Evolutionary conservation across 2,329 filamentous ascomycete species (phyloP), one percentile per base, ranked within the genome.

Genomic region (Bipolaris victoriae): DNA sequence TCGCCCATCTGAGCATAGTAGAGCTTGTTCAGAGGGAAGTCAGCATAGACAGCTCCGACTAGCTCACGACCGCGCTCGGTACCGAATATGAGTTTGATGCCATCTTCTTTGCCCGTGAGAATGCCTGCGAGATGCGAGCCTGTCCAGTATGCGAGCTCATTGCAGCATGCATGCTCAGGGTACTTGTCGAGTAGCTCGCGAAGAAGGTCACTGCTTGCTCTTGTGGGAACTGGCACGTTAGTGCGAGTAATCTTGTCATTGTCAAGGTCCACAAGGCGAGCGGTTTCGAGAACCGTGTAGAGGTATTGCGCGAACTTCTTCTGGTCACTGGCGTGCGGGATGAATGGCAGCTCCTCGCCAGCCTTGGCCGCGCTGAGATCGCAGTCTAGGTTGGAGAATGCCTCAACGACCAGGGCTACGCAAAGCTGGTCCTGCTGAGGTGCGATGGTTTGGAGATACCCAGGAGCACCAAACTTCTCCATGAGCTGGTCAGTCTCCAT

Each of bases 371-470:
- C 33, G 5, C 15, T 13, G 5, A 73, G 52, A 41, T 57, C 41
- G 33, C 56, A 66, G 7, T 66, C 63, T 0, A 73, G 51, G 2
- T 57, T 36, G 7, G 18, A 35, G 40, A 75, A 76, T 1, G 71
- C 70, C 49, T 74, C 68, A 0, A 71, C 57, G 16, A 68, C 53
- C 35, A 70, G 66, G 0, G 65, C 61, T 4, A 67, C 46, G 18
- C 66, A 62, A 5, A 75, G 63, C 15, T 52, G 11, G 16, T 62
- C 52, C 46, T 75, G 72, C 2, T 51, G 20, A 0, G 69, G 71
- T 45, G 64, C 67, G 1, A 61, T 43, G 3, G n/a, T 46, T 13
- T n/a, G 9, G 20, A 46, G 44, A 33, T 46, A 46, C 2, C 44
- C 44, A 15, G 10, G 26, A 15, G 29, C 18, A 20, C 29, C 44